Evolutionary conservation across 306 rosid genomes (phyloP), one percentile per base, ranked within the genome.

Genomic region (Quercus rubra): DNA sequence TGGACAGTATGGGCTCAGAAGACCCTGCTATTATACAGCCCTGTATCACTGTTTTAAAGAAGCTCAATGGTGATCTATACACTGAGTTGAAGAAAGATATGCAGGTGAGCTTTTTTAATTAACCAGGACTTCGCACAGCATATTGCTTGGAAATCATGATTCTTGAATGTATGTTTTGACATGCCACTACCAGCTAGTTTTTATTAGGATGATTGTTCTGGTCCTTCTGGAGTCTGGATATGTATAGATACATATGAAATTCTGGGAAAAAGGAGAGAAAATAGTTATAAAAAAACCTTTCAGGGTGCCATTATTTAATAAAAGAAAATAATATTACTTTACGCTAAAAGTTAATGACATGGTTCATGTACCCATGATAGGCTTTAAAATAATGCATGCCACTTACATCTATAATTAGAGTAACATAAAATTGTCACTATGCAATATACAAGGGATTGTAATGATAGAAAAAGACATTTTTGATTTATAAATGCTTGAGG

Each of bases 1-100:
- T 91, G 89, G 93, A 89, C 74, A 80, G 77, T 79, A 68, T 77
- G 82, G 82, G 80, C 67, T 70, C 87, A 20, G 89, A 89, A 70
- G 88, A 83, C 64, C 92, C 89, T 76, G 92, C 95, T 72, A 80
- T 79, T 71, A 43, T 89, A 81, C 83, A 86, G 79, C 99, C 99
- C 81, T 91, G 91, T 83, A 59, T 90, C 67, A 79, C 94, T 43
- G 91, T 95, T 63, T 83, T 95, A 85, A 84, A 84, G 80, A 92
- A 83, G 82, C 91, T 95, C 69, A 88, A 83, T 67, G 21, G 54
- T 78, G 89, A 91, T 82, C 80, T 86, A 72, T 88, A 87, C 84
- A 67, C 61, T 30, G 86, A 82, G 52, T 80, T 95, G 88, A 69
- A 85, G 84, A 71, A 77, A 71, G 86, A 89, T 75, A 68, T 82